Evolutionary conservation across 1,139 yeast species (phyloP), one percentile per base, ranked within the genome.

Genomic region (Hyphopichia pseudoburtonii): DNA sequence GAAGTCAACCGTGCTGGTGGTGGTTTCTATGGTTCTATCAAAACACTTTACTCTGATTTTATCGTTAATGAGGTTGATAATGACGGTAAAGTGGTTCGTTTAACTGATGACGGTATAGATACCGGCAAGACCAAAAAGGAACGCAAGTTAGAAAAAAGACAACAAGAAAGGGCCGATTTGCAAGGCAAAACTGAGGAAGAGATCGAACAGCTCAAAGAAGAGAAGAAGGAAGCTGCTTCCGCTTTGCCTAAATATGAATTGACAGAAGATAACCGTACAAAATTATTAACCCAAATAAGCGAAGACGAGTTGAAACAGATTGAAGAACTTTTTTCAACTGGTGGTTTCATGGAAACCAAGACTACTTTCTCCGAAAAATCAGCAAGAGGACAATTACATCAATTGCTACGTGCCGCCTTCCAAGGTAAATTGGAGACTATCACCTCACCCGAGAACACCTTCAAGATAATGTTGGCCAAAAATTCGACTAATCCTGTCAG

Each of bases 41-140:
- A 92, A 59, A 95, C 86, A 52, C 72, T 96, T 45, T 89, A 89
- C 62, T 82, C 96, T n/a, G 98, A 92, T 58, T 94, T 94, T 57
- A 73, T 88, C 56, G 98, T 92, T 31, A 88, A 89, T 57, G 98
- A 94, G 60, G 83, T 92, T 42, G 84, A 73, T 42, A 50, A 64
- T 22, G 64, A 77, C 19, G 95, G 88, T 1, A 63, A 76, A 2
- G 96, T 89, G 2, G 76, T 90, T 11, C 92, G 83, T 56, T 69
- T 92, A 46, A 56, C 64, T 3, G 96, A 90, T 53, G 77, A 80
- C 37, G 97, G 97, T 3, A 70, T 83, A 35, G 76, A 76, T 35
- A 46, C 63, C 34, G 76, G 76, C 3, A 63, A 65, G 40, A 70
- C 76, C 43, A 79, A 73, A 50, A 73, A 68, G 45, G 83, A 78